These are phyloP conservation scores for Vitis rotundifolia DNA, from an alignment of 164 flowering plant genomes.

Conservation along the genomic window DNA sequence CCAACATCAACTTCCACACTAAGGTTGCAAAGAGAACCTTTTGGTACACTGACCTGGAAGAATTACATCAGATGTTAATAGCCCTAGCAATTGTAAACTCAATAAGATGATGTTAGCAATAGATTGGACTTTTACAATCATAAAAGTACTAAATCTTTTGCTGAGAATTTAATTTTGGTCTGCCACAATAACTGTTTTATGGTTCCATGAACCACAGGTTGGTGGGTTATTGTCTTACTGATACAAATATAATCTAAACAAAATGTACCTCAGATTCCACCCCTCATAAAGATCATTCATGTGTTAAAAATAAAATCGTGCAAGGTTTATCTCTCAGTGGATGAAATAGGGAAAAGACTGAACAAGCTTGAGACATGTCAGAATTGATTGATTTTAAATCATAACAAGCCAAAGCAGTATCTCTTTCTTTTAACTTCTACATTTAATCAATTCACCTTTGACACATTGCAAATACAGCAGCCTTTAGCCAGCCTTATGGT, in stretches of 20 bases:
- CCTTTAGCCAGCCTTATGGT: neutral
- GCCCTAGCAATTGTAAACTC: too few relatives aligned
- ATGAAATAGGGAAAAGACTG: neutral
- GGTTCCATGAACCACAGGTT: neutral
- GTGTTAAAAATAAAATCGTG: neutral
- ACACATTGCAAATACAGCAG: neutral
- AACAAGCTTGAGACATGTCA: neutral
- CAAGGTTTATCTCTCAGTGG: neutral
- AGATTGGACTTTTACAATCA: constrained; percentile 1
- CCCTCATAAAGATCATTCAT: neutral
- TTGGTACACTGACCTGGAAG: constrained; percentile 87
- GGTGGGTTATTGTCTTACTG: too few relatives aligned
- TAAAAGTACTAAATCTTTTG: neutral
- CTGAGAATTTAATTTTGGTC: neutral
- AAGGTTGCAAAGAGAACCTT: constrained; percentile 92
- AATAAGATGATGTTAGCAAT: neutral
- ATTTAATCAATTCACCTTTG: neutral
- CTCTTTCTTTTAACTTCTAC: neutral
- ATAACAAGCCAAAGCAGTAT: neutral
- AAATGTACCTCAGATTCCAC: neutral
- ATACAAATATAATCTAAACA: neutral
- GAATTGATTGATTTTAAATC: neutral
- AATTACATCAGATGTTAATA: constrained; percentile 12
- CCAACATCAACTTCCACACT: constrained; percentile 69
- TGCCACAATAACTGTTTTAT: neutral